phyloP scores from a whole-genome alignment of 2,329 filamentous ascomycete species.

The Colletotrichum plurivorum region DNA sequence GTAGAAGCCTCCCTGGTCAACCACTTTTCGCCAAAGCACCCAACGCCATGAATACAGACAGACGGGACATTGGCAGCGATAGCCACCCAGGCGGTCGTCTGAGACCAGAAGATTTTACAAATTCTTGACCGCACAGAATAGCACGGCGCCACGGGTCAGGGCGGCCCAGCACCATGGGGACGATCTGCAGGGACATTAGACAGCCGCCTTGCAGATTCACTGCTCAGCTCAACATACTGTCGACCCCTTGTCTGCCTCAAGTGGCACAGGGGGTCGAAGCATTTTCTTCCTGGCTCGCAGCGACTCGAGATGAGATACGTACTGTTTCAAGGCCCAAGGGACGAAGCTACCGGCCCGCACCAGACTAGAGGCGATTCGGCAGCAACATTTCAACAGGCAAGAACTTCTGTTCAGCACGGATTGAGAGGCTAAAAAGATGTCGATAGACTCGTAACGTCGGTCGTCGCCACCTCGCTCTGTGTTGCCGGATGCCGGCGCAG shows the following conservation, averaged over 20 bases:
- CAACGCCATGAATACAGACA: conserved; percentile 10
- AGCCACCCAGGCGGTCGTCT: conserved; percentile 7
- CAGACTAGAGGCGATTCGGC: no score
- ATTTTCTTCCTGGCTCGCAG: conserved; percentile 15
- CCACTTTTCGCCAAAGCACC: background rate
- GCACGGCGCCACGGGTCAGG: conserved; percentile 13
- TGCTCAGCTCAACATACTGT: conserved; percentile 1
- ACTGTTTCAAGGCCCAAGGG: no score
- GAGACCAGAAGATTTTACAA: conserved; percentile 20
- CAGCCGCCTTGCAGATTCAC: conserved; percentile 33
- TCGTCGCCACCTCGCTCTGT: background rate
- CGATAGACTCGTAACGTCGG: background rate
- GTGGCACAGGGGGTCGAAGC: conserved; percentile 1
- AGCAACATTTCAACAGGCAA: no score
- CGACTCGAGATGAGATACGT: background rate
- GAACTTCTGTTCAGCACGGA: no score
- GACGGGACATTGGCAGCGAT: background rate
- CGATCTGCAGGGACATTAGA: conserved; percentile 32
- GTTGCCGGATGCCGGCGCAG: background rate
- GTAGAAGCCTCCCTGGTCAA: background rate
- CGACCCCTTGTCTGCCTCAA: background rate
- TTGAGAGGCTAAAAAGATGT: no score
- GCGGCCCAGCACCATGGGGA: conserved; percentile 24
- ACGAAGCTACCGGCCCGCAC: no score
- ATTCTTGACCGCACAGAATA: background rate